Base-by-base conservation (phyloP, 1,284 basidiomycete genomes). In the Cerrena zonata region DNA sequence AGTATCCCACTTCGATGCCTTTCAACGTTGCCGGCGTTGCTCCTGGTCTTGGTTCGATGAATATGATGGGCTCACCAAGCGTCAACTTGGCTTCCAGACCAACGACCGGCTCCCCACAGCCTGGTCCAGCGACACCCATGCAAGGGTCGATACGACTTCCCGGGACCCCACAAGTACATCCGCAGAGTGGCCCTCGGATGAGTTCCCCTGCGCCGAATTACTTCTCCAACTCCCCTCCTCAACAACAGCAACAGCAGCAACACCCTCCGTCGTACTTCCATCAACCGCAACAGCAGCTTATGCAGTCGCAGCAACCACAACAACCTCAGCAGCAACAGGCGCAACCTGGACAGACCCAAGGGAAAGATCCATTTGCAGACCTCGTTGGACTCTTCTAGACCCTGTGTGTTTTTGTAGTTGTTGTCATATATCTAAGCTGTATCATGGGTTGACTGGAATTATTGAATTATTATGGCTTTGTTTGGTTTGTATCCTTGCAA, bases 341-440 rank as follows among this genome's bases (percentile, higher is more conserved):
- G 47, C 57, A 49, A 47, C 11, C 49, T 36, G 61, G 50, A 39
- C 61, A 67, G 48, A 55, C 67, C 44, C 77, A 80, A 62, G 72
- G 70, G 54, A 89, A 87, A 62, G 88, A 91, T 66, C 89, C 89
- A 36, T 91, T 91, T 60, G 85, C 86, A 13, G 88, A 90, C 66
- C 70, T 91, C 40, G 86, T 76, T 2, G 83, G 83, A 30, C 67
- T 91, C 51, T 89, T 91, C 63, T 91, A 68, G 71, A n/a, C n/a
- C n/a, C n/a, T n/a, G n/a, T n/a, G n/a, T n/a, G n/a, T n/a, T n/a
- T n/a, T n/a, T n/a, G n/a, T n/a, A n/a, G n/a, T n/a, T n/a, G n/a
- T n/a, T n/a, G n/a, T n/a, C n/a, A n/a, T n/a, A n/a, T n/a, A n/a
- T n/a, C n/a, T n/a, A n/a, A n/a, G n/a, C n/a, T n/a, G n/a, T n/a